Conservation (phyloP, 148 eudicot genomes). For the Rhododendron ferrugineum region DNA sequence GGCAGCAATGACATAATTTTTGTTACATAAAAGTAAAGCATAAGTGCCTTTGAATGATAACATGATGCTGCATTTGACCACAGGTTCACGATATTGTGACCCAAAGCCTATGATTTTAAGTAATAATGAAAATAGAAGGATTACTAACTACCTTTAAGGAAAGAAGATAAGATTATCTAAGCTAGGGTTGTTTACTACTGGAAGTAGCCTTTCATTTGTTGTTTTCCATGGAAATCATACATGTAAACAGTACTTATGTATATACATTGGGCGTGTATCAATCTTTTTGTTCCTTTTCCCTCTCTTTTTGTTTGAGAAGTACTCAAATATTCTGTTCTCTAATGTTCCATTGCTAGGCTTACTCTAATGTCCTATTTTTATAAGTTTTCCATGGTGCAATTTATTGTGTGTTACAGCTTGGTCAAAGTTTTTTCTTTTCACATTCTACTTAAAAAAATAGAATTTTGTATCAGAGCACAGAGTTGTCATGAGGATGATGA, state of each 20-base stretch:
- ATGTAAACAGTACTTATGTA: neutral
- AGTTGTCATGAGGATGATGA: slow-evolving; percentile 30
- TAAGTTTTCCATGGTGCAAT: neutral
- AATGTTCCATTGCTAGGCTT: neutral
- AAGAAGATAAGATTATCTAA: neutral
- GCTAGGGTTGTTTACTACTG: neutral
- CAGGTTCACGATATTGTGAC: neutral
- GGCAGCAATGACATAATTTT: neutral
- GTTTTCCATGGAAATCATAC: neutral
- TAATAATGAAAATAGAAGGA: neutral
- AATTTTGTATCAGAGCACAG: slow-evolving; percentile 32
- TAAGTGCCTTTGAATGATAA: neutral
- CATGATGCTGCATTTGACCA: neutral
- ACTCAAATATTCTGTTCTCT: neutral
- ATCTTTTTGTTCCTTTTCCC: neutral
- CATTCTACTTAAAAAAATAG: slow-evolving; percentile 2
- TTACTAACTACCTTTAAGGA: neutral
- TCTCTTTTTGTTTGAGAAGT: neutral
- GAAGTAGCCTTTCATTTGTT: neutral
- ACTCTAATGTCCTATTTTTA: neutral
- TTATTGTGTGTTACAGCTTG: neutral
- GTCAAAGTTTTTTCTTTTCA: neutral
- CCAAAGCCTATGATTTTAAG: neutral
- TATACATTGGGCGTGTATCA: neutral
- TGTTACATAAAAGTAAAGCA: neutral